Percentiles rank a stretch among this genome's conserved stretches.
phyloP scores from a whole-genome alignment of 176 grass and related monocot genomes.

The Aegilops sharonensis region DNA sequence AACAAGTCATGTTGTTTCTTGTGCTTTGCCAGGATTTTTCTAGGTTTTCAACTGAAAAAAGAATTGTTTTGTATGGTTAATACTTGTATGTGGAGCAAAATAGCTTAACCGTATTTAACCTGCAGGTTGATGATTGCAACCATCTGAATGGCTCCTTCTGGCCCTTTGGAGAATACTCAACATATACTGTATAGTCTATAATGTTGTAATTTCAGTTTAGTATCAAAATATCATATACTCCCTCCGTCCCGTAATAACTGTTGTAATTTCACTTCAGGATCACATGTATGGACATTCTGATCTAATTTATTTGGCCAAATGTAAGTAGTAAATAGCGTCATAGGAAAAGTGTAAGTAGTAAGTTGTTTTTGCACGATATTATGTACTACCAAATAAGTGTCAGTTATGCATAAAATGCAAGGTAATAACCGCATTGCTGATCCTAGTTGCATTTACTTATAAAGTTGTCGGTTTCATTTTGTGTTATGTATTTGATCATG shows the following conservation, averaged over 20 bases:
- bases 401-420: neutral
- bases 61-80: neutral
- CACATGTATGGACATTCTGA: slow-evolving; percentile 6
- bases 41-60: neutral
- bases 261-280: slow-evolving; percentile 21
- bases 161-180: slow-evolving; percentile 29
- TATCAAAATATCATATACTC: neutral
- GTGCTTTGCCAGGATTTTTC: neutral
- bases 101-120: neutral
- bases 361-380: neutral
- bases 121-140: slow-evolving; percentile 43
- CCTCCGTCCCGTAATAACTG: neutral
- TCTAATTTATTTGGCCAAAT: slow-evolving; percentile 17
- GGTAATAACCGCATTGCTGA: neutral
- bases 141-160: slow-evolving; percentile 25
- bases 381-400: slow-evolving; percentile 19
- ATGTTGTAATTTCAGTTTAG: slow-evolving; percentile 17
- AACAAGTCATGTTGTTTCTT: neutral
- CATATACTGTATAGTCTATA: neutral
- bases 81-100: neutral
- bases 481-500: neutral
- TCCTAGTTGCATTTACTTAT: neutral
- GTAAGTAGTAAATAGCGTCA: neutral
- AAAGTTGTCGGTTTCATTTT: neutral
- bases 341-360: neutral